Evolutionary conservation across 2,329 filamentous ascomycete species (phyloP), one percentile per base, ranked within the genome.

Genomic region (Pestalotiopsis sp.): DNA sequence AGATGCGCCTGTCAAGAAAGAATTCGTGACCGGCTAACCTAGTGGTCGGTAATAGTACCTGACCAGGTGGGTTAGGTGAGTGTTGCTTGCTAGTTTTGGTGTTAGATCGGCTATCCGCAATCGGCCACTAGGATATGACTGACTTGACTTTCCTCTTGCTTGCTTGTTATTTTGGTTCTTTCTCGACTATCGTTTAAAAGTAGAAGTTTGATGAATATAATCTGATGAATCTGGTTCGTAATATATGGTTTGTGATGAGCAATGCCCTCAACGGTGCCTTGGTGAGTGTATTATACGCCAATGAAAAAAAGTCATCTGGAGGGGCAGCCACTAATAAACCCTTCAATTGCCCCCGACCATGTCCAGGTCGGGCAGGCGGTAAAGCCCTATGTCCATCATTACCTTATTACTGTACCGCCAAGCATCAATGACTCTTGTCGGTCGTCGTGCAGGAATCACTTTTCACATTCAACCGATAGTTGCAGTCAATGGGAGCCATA

Each of bases 291-390:
- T 23, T 20, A 52, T 52, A 52, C 45, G 14, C 45, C 45, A 52
- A 63, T 68, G 68, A 63, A 70, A 72, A 70, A 69, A 69, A 69
- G 64, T 70, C 45, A 66, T 69, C 66, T 67, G 68, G 63, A 71
- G 68, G 70, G 65, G 69, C 68, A 70, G 31, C 31, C 31, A 36
- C 31, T 36, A 36, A 68, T 66, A 61, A 17, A 67, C 52, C 23
- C 31, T 70, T 64, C 36, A 69, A 67, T 68, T 69, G 69, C 69
- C 70, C 70, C 69, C 63, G 66, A 67, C 68, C 66, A 68, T 69
- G 63, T 68, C 67, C 66, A 60, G 59, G 66, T 69, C 56, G 6
- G 61, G 36, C 39, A 39, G 60, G 56, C 64, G 67, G 70, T 69
- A 68, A 72, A 73, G 70, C 69, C 71, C 70, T 73, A 69, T 36